Conservation (phyloP, 305 asterid species). For the Solanum hybrid region DNA sequence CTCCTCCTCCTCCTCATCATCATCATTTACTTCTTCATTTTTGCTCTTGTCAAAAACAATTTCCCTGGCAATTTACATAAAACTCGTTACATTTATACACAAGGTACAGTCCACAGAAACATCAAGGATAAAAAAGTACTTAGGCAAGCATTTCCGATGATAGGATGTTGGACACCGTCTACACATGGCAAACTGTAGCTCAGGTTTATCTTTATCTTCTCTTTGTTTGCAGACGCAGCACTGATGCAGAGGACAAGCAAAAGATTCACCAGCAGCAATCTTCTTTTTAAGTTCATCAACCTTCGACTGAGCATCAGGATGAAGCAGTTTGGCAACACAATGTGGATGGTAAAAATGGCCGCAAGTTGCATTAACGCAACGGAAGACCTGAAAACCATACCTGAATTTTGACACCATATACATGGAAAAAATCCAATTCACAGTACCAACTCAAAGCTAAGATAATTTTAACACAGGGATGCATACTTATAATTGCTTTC, state of each 20-base stretch:
- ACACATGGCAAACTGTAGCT: conserved; percentile 80
- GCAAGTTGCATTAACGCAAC: conserved; percentile 72
- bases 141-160: conserved; percentile 86
- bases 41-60: conserved; percentile 28
- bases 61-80: conserved; percentile 33
- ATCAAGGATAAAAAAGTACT: conserved; percentile 32
- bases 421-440: not conserved
- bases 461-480: not conserved
- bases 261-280: conserved; percentile 57
- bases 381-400: conserved; percentile 48
- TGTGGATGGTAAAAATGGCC: conserved; percentile 69
- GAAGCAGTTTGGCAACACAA: conserved; percentile 62
- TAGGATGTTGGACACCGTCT: conserved; percentile 91
- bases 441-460: not conserved
- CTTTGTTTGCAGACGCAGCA: conserved; percentile 56
- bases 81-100: not conserved
- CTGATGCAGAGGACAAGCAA: conserved; percentile 68
- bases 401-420: not conserved
- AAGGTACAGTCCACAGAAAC: not conserved
- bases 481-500: not conserved
- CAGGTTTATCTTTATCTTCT: conserved; percentile 42
- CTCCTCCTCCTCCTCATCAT: conserved; percentile 9
- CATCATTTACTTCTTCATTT: not conserved
- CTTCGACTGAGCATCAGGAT: conserved; percentile 40
- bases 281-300: conserved; percentile 32